phyloP scores from a whole-genome alignment of 768 basidiomycete species.

The Termitomyces sp. region DNA sequence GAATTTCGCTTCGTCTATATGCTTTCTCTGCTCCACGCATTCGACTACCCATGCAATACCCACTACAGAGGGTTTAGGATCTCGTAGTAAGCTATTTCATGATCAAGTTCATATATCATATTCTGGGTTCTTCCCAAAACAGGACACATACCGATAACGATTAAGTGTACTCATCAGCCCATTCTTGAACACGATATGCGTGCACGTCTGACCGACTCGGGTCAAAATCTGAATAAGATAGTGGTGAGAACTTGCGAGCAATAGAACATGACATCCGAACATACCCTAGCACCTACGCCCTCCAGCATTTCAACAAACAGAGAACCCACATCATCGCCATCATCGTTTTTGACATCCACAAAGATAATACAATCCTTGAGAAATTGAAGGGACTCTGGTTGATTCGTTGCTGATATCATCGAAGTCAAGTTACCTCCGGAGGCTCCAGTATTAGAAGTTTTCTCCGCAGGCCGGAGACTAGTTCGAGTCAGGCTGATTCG shows the following conservation, averaged over 20 bases:
- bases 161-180: constrained; percentile 69
- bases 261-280: neutral
- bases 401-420: constrained; percentile 15
- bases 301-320: constrained; percentile 82
- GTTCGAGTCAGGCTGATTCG: constrained; percentile 8
- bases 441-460: constrained; percentile 10
- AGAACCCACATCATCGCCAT: constrained; percentile 74
- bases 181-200: constrained; percentile 84
- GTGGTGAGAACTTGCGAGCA: neutral
- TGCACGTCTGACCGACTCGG: constrained; percentile 67
- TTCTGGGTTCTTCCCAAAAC: neutral
- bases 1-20: constrained; percentile 60
- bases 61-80: constrained; percentile 69
- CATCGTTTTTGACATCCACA: constrained; percentile 84
- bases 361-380: constrained; percentile 75
- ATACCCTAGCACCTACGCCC: constrained; percentile 74
- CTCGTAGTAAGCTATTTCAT: constrained; percentile 45
- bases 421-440: constrained; percentile 16
- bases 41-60: constrained; percentile 89
- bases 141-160: constrained; percentile 52
- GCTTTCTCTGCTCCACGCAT: constrained; percentile 64
- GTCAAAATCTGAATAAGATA: constrained; percentile 41
- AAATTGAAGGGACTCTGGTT: constrained; percentile 38
- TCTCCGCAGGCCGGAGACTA: constrained; percentile 9
- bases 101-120: neutral